Base-by-base conservation (phyloP, 306 rosid genomes). In the Citrullus amarus region DNA sequence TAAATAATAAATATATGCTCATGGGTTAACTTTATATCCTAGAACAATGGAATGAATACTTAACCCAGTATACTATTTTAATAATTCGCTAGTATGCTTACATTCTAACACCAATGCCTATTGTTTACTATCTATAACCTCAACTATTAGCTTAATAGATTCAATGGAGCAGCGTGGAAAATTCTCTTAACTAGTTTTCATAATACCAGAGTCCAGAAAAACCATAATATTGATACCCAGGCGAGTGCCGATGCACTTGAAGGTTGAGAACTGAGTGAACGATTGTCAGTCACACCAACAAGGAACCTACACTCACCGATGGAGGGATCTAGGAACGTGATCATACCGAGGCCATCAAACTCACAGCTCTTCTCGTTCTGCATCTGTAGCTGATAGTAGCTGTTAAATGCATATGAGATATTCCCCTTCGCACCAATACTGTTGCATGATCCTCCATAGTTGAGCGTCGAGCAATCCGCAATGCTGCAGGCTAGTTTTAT, bases 381-480 rank as follows among this genome's bases (percentile, higher is more conserved):
- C 96, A 88, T 87, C 67, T 84, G 92, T 57, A 89, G 85, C 93
- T 95, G 98, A 86, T 95, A 95, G 85, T 89, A 95, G 83, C 97
- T 91, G 86, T 95, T 95, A 79, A 95, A 95, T 50, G 98, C 97
- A 78, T 95, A 95, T 1, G 98, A 95, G 80, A 92, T 81, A 5
- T 95, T 95, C 78, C 97, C 98, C 86, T 89, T 92, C 12, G 80
- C 91, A 1, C 97, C 98, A 76, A 95, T 91, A 83, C 70, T 92
- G 25, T 95, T 95, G 74, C 98, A 95, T 1, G 98, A 95, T 41
- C 96, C 98, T 2, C 98, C 97, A n/a, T 88, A 90, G 84, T 82
- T 82, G 79, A 92, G 97, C 0, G 93, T 92, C 1, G 98, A 91
- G 91, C 98, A 95, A 80, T 95, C 98, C 12, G 97, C 98, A 85